Base-by-base conservation (phyloP, 768 basidiomycete species). In the Amanita rimosa region DNA sequence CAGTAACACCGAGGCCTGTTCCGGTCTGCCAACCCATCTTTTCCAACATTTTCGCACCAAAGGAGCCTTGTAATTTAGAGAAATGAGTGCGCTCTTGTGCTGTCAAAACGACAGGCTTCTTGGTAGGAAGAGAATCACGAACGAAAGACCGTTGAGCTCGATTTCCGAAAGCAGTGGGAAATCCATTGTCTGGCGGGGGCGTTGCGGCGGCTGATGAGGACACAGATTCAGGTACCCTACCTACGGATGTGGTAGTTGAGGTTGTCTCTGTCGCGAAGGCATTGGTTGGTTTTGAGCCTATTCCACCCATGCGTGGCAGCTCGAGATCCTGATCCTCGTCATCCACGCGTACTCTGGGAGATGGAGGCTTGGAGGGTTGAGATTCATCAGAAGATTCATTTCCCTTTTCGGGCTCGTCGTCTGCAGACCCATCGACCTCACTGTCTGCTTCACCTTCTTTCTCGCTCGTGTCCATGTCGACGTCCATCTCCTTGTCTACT, bases 1-100 rank as follows among this genome's bases (percentile, higher is more conserved):
- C 83, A 1, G 67, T 65, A 1, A 73, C 63, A 53, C 92, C 92
- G 7, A 95, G 73, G 55, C 93, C 92, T 3, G 73, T 72, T 3
- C 83, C 95, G 0, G 83, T 68, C 59, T 82, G 72, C 95, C 96
- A 99, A 6, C 96, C 96, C 85, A 94, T 93, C 69, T 94, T 98
- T 26, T 78, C 78, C 19, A 99, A 77, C 78, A 98, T 80, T 49
- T 83, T 83, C 16, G 94, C 87, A 55, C 93, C 95, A 52, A 91
- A 83, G 0, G 85, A 73, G 13, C 79, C 75, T 36, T 76, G 71
- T 10, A 98, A 72, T 56, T 85, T 88, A 53, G 67, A 72, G 63
- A 99, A 95, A 60, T 97, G 94, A n/a, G 73, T 70, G 50, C 73
- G 69, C 57, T 98, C 94, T 14, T 71, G 57, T 1, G 78, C 66